A percentile compares a stretch with the other conserved stretches of the same genome.
phyloP scores from a whole-genome alignment of 768 basidiomycete species.

The Pleurotus salmoneostramineus region DNA sequence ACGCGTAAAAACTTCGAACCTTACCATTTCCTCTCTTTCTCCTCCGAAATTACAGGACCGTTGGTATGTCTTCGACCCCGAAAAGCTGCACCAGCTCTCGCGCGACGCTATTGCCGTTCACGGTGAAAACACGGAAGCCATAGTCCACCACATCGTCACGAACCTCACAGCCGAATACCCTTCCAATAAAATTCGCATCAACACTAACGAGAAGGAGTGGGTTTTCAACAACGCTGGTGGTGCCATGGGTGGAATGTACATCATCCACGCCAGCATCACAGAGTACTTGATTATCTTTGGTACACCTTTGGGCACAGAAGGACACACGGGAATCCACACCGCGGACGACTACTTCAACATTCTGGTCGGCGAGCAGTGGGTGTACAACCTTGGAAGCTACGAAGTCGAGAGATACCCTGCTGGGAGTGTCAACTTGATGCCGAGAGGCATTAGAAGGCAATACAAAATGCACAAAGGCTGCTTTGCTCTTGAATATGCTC shows the following conservation, averaged over 20 bases:
- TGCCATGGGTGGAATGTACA: constrained; percentile 97
- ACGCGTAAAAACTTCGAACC: neutral
- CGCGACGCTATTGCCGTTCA: constrained; percentile 66
- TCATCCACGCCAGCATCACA: constrained; percentile 94
- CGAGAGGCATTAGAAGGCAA: constrained; percentile 84
- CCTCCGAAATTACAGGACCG: constrained; percentile 47
- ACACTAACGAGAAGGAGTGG: constrained; percentile 74
- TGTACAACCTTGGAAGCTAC: constrained; percentile 74
- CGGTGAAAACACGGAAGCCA: constrained; percentile 60
- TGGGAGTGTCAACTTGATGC: constrained; percentile 83
- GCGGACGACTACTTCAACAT: constrained; percentile 99
- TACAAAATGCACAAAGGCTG: constrained; percentile 98
- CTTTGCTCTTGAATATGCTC: constrained; percentile 93
- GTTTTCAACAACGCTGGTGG: constrained; percentile 97
- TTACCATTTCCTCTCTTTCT: neutral
- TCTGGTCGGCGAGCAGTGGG: constrained; percentile 92
- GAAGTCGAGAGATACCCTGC: constrained; percentile 83
- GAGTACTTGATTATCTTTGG: constrained; percentile 97
- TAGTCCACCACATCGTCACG: constrained; percentile 78
- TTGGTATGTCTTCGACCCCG: constrained; percentile 86
- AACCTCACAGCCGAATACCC: constrained; percentile 79
- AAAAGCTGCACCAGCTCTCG: constrained; percentile 66
- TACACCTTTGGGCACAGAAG: constrained; percentile 95
- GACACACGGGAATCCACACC: constrained; percentile 89
- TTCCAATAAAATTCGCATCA: constrained; percentile 46